These are phyloP conservation scores for Cladosporium sphaerospermum DNA, from an alignment of 2,329 filamentous ascomycete genomes.

Conservation along the genomic window DNA sequence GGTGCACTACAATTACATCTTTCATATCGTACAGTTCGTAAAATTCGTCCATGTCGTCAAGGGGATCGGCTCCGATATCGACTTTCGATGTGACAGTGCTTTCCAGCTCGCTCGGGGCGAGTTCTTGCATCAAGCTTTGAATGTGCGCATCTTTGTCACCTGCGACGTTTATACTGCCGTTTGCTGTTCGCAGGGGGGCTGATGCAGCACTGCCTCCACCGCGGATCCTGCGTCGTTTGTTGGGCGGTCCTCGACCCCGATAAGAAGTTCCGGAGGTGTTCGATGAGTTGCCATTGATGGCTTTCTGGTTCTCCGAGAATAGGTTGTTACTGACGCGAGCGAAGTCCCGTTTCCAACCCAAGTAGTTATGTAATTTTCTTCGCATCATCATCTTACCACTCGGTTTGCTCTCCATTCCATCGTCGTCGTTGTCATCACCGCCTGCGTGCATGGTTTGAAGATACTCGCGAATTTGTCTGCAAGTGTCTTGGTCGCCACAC, in stretches of 20 bases:
- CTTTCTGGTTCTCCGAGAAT: conserved; percentile 73
- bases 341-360: conserved; percentile 87
- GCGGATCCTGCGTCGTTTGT: conserved; percentile 78
- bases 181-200: conserved; percentile 58
- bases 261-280: conserved; percentile 38
- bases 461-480: conserved; percentile 83
- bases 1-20: conserved; percentile 80
- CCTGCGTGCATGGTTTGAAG: conserved; percentile 72
- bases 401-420: conserved; percentile 47
- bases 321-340: conserved; percentile 73
- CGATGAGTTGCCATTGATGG: conserved; percentile 58
- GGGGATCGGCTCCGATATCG: conserved; percentile 68
- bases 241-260: conserved; percentile 62
- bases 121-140: conserved; percentile 71
- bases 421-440: conserved; percentile 22
- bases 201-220: conserved; percentile 63
- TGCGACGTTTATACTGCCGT: conserved; percentile 67
- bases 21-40: conserved; percentile 89
- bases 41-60: conserved; percentile 87
- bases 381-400: conserved; percentile 88
- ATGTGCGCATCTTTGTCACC: conserved; percentile 82
- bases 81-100: conserved; percentile 59
- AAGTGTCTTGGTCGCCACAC: conserved; percentile 83
- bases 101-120: conserved; percentile 74
- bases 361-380: conserved; percentile 75